Percentiles rank a stretch among this genome's conserved stretches.
These are phyloP conservation scores for Lachnellula suecica DNA, from an alignment of 2,329 filamentous ascomycete genomes.

Conservation along the genomic window DNA sequence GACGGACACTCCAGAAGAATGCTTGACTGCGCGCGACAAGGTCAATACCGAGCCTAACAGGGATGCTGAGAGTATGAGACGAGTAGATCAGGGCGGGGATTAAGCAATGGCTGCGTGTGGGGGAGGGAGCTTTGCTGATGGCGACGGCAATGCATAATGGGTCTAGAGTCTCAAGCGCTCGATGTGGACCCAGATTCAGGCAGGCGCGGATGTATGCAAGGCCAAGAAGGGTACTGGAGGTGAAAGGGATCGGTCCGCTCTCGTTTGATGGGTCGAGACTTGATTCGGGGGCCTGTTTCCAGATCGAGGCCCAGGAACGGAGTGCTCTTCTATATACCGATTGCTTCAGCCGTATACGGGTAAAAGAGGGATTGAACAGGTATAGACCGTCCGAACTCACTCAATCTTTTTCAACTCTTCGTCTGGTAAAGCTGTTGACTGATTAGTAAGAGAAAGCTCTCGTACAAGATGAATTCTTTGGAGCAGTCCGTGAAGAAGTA, in stretches of 20 bases:
- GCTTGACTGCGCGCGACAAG: constrained; percentile 62
- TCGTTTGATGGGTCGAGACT: constrained; percentile 49
- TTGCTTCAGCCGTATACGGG: too few relatives aligned
- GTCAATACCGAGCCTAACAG: constrained; percentile 62
- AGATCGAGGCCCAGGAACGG: constrained; percentile 57
- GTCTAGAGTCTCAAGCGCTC: constrained; percentile 65
- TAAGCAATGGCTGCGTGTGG: constrained; percentile 60
- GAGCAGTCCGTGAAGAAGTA: not conserved
- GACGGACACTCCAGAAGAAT: constrained; percentile 62
- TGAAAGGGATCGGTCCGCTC: constrained; percentile 63
- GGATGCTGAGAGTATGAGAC: constrained; percentile 66
- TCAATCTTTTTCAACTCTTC: too few relatives aligned
- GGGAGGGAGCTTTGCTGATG: constrained; percentile 56
- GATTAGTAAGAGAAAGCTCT: not conserved
- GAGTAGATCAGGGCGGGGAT: constrained; percentile 66
- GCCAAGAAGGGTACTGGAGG: constrained; percentile 60
- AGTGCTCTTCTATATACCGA: too few relatives aligned
- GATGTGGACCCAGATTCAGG: constrained; percentile 61
- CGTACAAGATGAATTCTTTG: not conserved
- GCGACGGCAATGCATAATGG: constrained; percentile 59
- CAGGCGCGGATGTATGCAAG: constrained; percentile 66
- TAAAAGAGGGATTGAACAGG: too few relatives aligned
- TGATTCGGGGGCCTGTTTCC: constrained; percentile 44
- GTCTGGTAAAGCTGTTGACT: not conserved
- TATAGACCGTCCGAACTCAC: too few relatives aligned